Percentiles rank a stretch among this genome's conserved stretches.
These are phyloP conservation scores for Yamadazyma spencermartinsiae DNA, from an alignment of 1,139 yeast genomes.

Conservation along the genomic window DNA sequence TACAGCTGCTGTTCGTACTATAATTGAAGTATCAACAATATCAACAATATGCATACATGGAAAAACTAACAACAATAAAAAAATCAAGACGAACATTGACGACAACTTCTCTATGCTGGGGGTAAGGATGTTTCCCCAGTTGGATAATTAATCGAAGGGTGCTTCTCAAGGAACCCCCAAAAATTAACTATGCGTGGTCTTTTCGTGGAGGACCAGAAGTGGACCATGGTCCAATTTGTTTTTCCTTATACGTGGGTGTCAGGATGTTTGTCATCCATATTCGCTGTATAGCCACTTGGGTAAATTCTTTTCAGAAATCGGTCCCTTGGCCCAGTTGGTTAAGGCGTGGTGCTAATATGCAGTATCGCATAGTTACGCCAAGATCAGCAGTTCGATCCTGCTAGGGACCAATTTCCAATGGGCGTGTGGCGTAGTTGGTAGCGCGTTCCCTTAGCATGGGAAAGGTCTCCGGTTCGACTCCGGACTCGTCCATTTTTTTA, in stretches of 20 bases:
- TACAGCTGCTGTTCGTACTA: too few relatives aligned
- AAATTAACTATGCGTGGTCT: too few relatives aligned
- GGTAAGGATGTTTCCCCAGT: too few relatives aligned
- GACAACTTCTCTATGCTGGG: slow-evolving; percentile 60
- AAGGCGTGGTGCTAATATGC: slow-evolving; percentile 81
- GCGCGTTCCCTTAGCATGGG: slow-evolving; percentile 92
- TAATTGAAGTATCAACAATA: too few relatives aligned
- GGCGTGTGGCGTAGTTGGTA: slow-evolving; percentile 95
- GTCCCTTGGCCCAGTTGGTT: slow-evolving; percentile 91
- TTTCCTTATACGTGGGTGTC: too few relatives aligned
- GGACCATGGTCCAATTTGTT: not conserved
- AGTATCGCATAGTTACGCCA: slow-evolving; percentile 41
- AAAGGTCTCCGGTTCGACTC: slow-evolving; percentile 90
- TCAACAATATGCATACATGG: too few relatives aligned
- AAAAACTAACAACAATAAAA: too few relatives aligned
- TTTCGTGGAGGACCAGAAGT: not conserved
- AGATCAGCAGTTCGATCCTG: slow-evolving; percentile 86
- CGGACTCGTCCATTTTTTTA: slow-evolving; percentile 73
- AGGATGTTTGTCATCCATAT: not conserved
- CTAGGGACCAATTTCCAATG: slow-evolving; percentile 62
- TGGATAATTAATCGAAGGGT: too few relatives aligned
- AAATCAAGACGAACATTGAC: slow-evolving; percentile 35
- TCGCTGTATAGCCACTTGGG: not conserved
- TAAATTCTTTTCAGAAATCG: slow-evolving; percentile 17
- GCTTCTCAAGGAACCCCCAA: too few relatives aligned